These are phyloP conservation scores for Vitis hybrid DNA, from an alignment of 177 flowering plant genomes.

Conservation along the genomic window DNA sequence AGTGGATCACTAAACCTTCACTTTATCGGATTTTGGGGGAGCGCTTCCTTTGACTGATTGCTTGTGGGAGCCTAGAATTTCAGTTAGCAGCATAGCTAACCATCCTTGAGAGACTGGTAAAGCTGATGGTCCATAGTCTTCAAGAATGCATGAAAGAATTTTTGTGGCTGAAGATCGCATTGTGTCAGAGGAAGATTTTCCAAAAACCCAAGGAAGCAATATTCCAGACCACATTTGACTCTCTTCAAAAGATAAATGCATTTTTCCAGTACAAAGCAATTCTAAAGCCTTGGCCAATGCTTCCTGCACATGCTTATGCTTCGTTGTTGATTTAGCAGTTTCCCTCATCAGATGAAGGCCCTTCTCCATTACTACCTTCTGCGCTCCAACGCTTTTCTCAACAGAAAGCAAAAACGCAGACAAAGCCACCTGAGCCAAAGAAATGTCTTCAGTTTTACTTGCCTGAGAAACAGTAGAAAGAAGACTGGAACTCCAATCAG, in stretches of 20 bases:
- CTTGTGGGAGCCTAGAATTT: slow-evolving; percentile 53
- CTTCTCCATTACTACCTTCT: slow-evolving; percentile 63
- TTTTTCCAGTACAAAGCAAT: slow-evolving; percentile 55
- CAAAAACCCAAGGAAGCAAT: slow-evolving; percentile 81
- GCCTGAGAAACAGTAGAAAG: slow-evolving; percentile 84
- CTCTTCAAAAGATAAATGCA: slow-evolving; percentile 83
- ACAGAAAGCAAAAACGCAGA: slow-evolving; percentile 86
- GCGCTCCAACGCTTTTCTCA: slow-evolving; percentile 67
- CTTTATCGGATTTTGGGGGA: slow-evolving; percentile 57
- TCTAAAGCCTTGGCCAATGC: slow-evolving; percentile 76
- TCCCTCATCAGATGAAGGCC: slow-evolving; percentile 86
- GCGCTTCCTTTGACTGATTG: slow-evolving; percentile 41
- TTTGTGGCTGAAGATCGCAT: slow-evolving; percentile 63
- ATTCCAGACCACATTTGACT: slow-evolving; percentile 85
- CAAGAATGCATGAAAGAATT: slow-evolving; percentile 78
- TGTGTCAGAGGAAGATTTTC: slow-evolving; percentile 51
- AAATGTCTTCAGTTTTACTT: slow-evolving; percentile 70
- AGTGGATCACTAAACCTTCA: slow-evolving; percentile 50
- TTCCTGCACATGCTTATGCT: slow-evolving; percentile 71
- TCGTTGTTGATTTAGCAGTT: slow-evolving; percentile 54
- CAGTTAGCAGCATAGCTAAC: slow-evolving; percentile 71
- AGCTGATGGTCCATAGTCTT: slow-evolving; percentile 79
- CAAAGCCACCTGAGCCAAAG: slow-evolving; percentile 74
- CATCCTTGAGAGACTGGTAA: slow-evolving; percentile 94
- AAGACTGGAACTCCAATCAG: slow-evolving; percentile 88